These are phyloP conservation scores for Yamadazyma nakazawae DNA, from an alignment of 805 yeast genomes.

Conservation along the genomic window DNA sequence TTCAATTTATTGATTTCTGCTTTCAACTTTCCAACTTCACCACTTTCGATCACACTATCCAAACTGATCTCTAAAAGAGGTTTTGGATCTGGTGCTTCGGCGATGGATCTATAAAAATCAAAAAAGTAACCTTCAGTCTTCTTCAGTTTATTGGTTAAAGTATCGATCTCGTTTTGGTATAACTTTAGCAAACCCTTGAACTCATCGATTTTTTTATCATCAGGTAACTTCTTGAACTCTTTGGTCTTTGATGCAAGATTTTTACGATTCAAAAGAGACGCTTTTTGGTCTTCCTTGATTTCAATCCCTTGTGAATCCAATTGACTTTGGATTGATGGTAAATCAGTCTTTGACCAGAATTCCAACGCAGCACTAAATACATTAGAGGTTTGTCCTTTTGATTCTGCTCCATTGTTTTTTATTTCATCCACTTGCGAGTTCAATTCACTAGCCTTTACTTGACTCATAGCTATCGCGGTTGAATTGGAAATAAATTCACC, in stretches of 20 bases:
- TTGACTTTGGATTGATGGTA: constrained; percentile 65
- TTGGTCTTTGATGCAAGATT: constrained; percentile 82
- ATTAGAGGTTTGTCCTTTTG: constrained; percentile 12
- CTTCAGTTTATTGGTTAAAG: constrained; percentile 73
- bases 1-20: constrained; percentile 49
- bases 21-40: constrained; percentile 51
- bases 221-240: constrained; percentile 68
- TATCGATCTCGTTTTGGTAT: constrained; percentile 87
- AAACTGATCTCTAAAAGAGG: constrained; percentile 72
- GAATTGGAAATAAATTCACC: not conserved
- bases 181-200: constrained; percentile 65
- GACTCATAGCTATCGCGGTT: not conserved
- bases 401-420: not conserved
- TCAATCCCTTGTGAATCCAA: constrained; percentile 74
- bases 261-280: constrained; percentile 68
- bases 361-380: constrained; percentile 58
- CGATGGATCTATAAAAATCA: constrained; percentile 67
- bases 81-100: constrained; percentile 92
- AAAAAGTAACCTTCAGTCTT: constrained; percentile 70
- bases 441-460: not conserved
- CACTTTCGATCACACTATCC: constrained; percentile 55
- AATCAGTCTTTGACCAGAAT: constrained; percentile 71
- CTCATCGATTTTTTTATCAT: constrained; percentile 62
- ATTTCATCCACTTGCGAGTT: not conserved
- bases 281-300: constrained; percentile 66